A percentile compares a stretch with the other conserved stretches of the same genome.
Conservation (phyloP, 305 asterid genomes). For the Ruellia speciosa region DNA sequence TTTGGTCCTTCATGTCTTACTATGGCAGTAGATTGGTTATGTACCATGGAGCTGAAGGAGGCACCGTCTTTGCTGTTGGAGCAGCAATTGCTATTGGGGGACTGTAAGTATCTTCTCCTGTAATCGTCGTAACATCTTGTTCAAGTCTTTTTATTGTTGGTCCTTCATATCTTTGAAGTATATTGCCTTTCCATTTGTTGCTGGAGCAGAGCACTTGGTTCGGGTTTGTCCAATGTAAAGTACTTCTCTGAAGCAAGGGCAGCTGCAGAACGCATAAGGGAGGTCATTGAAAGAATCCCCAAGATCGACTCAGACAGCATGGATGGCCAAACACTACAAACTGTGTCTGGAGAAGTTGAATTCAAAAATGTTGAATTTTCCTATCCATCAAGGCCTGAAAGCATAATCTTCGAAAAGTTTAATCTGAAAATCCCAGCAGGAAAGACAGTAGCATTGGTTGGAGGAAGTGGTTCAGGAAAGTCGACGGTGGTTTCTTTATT, state of each 20-base stretch:
- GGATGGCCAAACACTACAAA: conserved; percentile 49
- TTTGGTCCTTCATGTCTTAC: conserved; percentile 80
- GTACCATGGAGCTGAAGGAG: conserved; percentile 75
- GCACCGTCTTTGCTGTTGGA: conserved; percentile 84
- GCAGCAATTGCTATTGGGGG: conserved; percentile 83
- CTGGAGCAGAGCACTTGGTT: conserved; percentile 61
- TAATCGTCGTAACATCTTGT: not conserved
- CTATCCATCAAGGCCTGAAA: conserved; percentile 82
- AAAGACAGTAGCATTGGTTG: conserved; percentile 73
- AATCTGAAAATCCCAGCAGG: conserved; percentile 62
- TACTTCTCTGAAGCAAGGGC: conserved; percentile 81
- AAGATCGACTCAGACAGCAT: conserved; percentile 66
- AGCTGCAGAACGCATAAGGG: conserved; percentile 65
- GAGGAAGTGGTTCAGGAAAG: conserved; percentile 97
- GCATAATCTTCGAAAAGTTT: conserved; percentile 56
- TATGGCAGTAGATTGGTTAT: conserved; percentile 85
- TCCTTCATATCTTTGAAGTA: not conserved
- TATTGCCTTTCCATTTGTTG: conserved; percentile 1
- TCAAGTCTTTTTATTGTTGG: not conserved
- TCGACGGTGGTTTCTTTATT: conserved; percentile 72
- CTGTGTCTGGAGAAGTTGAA: conserved; percentile 62
- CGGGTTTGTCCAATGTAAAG: conserved; percentile 69
- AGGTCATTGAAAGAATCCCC: conserved; percentile 65
- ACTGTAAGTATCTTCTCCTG: conserved; percentile 41
- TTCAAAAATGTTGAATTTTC: conserved; percentile 52